A percentile compares a stretch with the other conserved stretches of the same genome.
These are phyloP conservation scores for Amaranthus palmeri DNA, from an alignment of 148 eudicot genomes.

Conservation along the genomic window DNA sequence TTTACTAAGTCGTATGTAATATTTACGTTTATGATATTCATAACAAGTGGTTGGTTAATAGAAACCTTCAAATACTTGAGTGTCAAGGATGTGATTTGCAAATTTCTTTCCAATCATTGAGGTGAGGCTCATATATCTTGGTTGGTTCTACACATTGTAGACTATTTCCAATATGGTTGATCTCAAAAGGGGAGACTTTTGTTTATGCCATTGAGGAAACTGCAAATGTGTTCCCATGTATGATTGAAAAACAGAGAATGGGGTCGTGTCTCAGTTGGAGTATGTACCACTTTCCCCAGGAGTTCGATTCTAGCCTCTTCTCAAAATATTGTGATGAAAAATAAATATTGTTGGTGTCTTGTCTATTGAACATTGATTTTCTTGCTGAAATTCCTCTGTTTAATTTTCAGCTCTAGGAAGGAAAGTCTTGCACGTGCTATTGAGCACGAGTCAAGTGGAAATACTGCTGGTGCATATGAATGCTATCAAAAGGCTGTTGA, in stretches of 20 bases:
- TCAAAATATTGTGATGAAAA: too few relatives aligned
- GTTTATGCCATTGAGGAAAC: too few relatives aligned
- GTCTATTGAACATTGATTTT: conserved; percentile 1
- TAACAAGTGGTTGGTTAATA: background rate
- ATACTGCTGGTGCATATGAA: conserved; percentile 76
- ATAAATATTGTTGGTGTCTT: background rate
- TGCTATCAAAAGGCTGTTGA: conserved; percentile 95
- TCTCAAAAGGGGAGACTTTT: too few relatives aligned
- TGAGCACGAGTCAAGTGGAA: conserved; percentile 90
- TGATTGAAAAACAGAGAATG: too few relatives aligned
- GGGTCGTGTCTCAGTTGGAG: too few relatives aligned
- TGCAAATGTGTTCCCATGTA: too few relatives aligned
- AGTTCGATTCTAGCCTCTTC: too few relatives aligned
- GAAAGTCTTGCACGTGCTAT: conserved; percentile 89
- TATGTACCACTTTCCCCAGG: too few relatives aligned
- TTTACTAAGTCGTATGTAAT: too few relatives aligned
- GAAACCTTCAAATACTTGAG: background rate
- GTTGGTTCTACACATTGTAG: background rate
- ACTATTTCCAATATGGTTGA: background rate
- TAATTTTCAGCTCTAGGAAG: conserved; percentile 66
- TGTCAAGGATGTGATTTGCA: background rate
- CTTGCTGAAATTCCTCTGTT: background rate
- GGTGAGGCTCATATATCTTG: background rate
- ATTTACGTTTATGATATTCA: background rate
- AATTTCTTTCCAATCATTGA: background rate